A percentile compares a stretch with the other conserved stretches of the same genome.
Evolutionary conservation across 768 basidiomycete species (phyloP).

Genomic region (Trichaptum fuscoviolaceum): DNA sequence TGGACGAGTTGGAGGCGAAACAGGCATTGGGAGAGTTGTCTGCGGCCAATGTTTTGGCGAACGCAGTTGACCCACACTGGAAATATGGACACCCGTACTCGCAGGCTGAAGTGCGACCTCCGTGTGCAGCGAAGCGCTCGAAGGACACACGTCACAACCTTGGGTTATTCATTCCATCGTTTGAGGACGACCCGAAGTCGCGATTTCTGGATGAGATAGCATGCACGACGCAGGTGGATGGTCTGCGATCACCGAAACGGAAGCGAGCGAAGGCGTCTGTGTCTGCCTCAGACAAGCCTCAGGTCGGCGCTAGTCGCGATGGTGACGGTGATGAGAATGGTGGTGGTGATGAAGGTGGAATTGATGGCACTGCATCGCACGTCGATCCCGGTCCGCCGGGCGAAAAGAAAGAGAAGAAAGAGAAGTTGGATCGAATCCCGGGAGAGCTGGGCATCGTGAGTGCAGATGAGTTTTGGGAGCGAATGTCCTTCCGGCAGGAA

Average conservation of each 20-base stretch:
- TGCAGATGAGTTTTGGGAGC: conserved; percentile 90
- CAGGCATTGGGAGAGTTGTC: conserved; percentile 44
- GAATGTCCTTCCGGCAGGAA: conserved; percentile 95
- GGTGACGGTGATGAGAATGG: conserved; percentile 11
- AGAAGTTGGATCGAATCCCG: conserved; percentile 32
- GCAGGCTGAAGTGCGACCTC: conserved; percentile 33
- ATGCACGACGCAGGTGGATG: conserved; percentile 56
- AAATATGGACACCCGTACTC: conserved; percentile 77
- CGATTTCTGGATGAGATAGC: conserved; percentile 91
- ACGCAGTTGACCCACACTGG: conserved; percentile 38
- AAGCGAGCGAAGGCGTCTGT: conserved; percentile 45
- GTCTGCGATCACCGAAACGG: conserved; percentile 52
- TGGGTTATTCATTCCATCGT: conserved; percentile 77
- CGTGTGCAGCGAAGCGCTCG: conserved; percentile 45
- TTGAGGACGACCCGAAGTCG: conserved; percentile 96
- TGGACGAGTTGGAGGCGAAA: conserved; percentile 59
- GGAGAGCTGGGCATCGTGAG: conserved; percentile 57
- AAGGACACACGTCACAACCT: conserved; percentile 38
- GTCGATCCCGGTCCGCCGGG: conserved; percentile 3
- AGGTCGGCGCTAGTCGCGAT: conserved; percentile 6
- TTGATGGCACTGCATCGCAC: background rate
- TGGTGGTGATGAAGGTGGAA: conserved; percentile 6
- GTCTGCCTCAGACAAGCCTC: conserved; percentile 4
- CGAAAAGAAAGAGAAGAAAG: conserved; percentile 22
- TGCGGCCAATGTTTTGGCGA: conserved; percentile 15